These are phyloP conservation scores for Malassezia dermatis DNA, from an alignment of 1,284 basidiomycete genomes.

Conservation along the genomic window DNA sequence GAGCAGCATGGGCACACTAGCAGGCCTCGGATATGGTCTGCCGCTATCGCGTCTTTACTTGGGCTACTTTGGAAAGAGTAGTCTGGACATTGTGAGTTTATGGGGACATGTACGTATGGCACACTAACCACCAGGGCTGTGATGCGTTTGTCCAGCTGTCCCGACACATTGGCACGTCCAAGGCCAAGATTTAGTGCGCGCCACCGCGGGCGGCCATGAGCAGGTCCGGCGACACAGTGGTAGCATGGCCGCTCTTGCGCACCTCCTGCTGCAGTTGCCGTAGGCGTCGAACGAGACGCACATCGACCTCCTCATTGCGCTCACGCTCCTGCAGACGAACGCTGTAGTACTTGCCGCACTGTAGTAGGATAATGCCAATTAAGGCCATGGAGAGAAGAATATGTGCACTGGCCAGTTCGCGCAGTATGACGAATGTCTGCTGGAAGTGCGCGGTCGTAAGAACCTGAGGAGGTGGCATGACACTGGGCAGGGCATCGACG, in stretches of 20 bases:
- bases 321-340: constrained; percentile 44
- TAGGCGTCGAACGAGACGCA: constrained; percentile 32
- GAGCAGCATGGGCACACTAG: constrained; percentile 64
- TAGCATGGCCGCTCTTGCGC: constrained; percentile 15
- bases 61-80: constrained; percentile 38
- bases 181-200: constrained; percentile 13
- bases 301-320: constrained; percentile 43
- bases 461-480: not conserved
- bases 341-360: constrained; percentile 46
- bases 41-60: constrained; percentile 76
- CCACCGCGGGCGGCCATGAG: constrained; percentile 1
- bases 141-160: constrained; percentile 37
- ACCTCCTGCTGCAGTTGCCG: constrained; percentile 31
- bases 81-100: constrained; percentile 20
- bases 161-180: constrained; percentile 23
- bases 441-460: not conserved
- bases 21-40: constrained; percentile 60
- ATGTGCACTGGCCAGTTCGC: constrained; percentile 42
- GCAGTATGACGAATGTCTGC: not conserved
- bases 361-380: constrained; percentile 40
- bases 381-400: constrained; percentile 42
- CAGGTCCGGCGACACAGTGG: not conserved
- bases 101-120: constrained; percentile 19
- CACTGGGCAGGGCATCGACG: not conserved
- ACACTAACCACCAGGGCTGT: constrained; percentile 23